phyloP scores from a whole-genome alignment of 192 early-diverging fungal species.

The Coemansia nantahalensis region DNA sequence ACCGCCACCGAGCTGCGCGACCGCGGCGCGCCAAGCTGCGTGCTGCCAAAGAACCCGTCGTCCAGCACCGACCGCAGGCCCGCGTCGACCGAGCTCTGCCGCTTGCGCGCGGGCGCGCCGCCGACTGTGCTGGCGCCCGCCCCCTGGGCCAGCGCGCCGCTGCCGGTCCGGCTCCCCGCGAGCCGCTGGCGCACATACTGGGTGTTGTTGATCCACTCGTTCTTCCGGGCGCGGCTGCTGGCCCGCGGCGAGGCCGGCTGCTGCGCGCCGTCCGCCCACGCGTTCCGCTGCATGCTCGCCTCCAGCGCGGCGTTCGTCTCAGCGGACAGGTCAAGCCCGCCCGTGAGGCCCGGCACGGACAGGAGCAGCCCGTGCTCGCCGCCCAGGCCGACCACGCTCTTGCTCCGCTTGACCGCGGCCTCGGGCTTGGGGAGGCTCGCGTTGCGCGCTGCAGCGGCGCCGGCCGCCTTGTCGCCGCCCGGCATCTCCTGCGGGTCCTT shows the following conservation, averaged over 20 bases:
- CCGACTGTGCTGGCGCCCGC: background rate
- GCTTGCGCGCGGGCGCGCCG: slow-evolving; percentile 9
- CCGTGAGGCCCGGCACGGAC: background rate
- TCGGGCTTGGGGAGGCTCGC: background rate
- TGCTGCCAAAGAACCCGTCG: slow-evolving; percentile 2
- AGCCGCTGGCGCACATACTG: slow-evolving; percentile 41
- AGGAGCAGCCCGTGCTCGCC: slow-evolving; percentile 5
- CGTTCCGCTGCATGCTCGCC: slow-evolving; percentile 10
- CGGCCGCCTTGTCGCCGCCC: background rate
- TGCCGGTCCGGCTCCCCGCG: slow-evolving; percentile 12
- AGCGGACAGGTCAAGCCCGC: slow-evolving; percentile 12
- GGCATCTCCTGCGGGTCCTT: slow-evolving; percentile 4
- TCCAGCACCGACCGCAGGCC: slow-evolving; percentile 10
- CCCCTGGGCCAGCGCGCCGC: background rate
- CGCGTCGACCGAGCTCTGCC: slow-evolving; percentile 19
- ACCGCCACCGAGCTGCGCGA: slow-evolving; percentile 3
- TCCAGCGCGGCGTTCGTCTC: slow-evolving; percentile 24
- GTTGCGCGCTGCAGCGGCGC: background rate
- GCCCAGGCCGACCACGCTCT: slow-evolving; percentile 15
- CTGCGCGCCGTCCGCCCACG: background rate
- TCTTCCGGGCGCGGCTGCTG: slow-evolving; percentile 20
- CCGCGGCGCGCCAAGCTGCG: background rate
- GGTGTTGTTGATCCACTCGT: slow-evolving; percentile 48
- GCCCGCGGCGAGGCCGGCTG: background rate
- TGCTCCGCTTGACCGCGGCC: slow-evolving; percentile 16